A percentile compares a stretch with the other conserved stretches of the same genome.
phyloP scores from a whole-genome alignment of 1,284 basidiomycete genomes.

The Coniferiporia weirii region DNA sequence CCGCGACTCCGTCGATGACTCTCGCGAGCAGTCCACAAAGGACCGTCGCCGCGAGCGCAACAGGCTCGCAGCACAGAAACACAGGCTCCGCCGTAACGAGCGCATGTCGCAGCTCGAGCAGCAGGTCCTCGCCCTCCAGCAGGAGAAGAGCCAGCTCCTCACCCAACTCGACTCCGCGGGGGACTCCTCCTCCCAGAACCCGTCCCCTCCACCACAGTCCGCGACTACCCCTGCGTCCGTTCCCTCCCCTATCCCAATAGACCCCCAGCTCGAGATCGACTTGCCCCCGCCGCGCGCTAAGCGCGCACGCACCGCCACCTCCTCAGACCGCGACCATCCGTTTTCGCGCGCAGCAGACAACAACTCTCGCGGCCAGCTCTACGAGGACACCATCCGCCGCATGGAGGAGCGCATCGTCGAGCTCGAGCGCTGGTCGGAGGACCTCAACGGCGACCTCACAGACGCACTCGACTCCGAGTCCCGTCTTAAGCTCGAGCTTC shows the following conservation, averaged over 20 bases:
- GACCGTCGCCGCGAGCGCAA: slow-evolving; percentile 18
- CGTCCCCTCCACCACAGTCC: slow-evolving; percentile 4
- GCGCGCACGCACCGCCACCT: not conserved
- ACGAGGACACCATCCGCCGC: slow-evolving; percentile 12
- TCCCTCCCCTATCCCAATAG: slow-evolving; percentile 1
- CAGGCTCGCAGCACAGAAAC: slow-evolving; percentile 18
- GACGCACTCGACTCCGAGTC: slow-evolving; percentile 17
- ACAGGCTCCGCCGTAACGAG: slow-evolving; percentile 17
- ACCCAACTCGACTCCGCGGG: slow-evolving; percentile 10
- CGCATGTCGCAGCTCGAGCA: slow-evolving; percentile 19
- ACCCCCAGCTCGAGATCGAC: slow-evolving; percentile 1
- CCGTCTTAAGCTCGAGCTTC: slow-evolving; percentile 11
- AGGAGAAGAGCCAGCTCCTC: slow-evolving; percentile 17
- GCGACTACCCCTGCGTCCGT: slow-evolving; percentile 1
- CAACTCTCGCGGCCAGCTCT: not conserved
- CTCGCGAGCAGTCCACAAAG: slow-evolving; percentile 18
- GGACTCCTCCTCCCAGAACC: not conserved
- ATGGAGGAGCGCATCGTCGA: slow-evolving; percentile 19
- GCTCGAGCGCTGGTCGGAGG: slow-evolving; percentile 16
- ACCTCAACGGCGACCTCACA: slow-evolving; percentile 17
- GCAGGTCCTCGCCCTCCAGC: slow-evolving; percentile 19
- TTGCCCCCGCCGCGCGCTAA: slow-evolving; percentile 1
- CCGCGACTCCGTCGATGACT: slow-evolving; percentile 9
- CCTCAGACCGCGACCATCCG: slow-evolving; percentile 7
- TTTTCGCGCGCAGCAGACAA: not conserved